Percentiles rank a stretch among this genome's conserved stretches.
These are phyloP conservation scores for Gracilariopsis chorda DNA, from an alignment of 23 red algal genomes.

Conservation along the genomic window DNA sequence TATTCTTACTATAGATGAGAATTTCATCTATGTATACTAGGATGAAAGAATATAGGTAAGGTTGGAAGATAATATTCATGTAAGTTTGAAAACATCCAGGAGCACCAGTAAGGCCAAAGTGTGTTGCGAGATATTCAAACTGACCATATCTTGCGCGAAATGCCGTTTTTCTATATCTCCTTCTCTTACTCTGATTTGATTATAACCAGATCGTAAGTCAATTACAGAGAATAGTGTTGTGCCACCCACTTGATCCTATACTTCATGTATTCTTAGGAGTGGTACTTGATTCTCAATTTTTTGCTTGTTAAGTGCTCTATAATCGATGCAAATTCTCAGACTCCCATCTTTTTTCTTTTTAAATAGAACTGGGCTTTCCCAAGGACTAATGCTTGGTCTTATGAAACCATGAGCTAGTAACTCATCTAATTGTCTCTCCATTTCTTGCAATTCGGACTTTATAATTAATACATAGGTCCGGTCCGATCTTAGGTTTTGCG, in stretches of 20 bases:
- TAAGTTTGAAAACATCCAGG: conserved; percentile 27
- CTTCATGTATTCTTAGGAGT: conserved; percentile 45
- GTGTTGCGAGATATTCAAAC: conserved; percentile 46
- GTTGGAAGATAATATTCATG: conserved; percentile 15
- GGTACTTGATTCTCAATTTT: conserved; percentile 12
- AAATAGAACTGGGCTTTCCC: conserved; percentile 35
- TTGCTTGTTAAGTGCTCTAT: conserved; percentile 12
- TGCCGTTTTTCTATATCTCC: neutral
- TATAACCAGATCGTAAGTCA: neutral
- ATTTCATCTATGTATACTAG: conserved; percentile 32
- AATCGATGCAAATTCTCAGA: conserved; percentile 9
- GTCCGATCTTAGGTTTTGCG: neutral
- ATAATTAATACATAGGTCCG: neutral
- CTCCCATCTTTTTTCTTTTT: neutral
- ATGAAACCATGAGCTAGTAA: neutral
- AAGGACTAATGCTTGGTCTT: neutral
- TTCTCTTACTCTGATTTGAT: conserved; percentile 9
- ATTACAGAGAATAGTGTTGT: conserved; percentile 21
- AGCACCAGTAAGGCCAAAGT: conserved; percentile 29
- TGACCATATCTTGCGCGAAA: conserved; percentile 20
- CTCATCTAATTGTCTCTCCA: neutral
- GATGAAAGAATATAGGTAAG: conserved; percentile 37
- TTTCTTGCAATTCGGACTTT: neutral
- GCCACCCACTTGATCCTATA: conserved; percentile 20
- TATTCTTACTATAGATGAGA: conserved; percentile 28